Evolutionary conservation across 352 stramenopile species (phyloP).

Genomic region (Pythium scleroteichum): DNA sequence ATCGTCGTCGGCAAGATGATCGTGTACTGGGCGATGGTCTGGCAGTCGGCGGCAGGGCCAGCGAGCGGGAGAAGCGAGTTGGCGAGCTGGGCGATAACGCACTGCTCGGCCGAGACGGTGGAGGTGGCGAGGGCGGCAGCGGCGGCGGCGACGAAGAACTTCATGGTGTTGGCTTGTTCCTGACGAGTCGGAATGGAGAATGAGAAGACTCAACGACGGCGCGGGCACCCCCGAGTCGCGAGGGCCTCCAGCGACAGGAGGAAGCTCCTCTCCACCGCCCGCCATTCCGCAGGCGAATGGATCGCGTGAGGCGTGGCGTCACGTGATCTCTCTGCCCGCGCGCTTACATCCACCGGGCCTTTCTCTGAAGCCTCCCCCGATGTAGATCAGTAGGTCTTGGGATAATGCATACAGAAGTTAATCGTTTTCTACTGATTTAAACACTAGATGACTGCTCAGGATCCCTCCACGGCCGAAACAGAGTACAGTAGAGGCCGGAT

Average conservation of each 20-base stretch:
- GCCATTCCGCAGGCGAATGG: not conserved
- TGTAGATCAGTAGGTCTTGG: too few species aligned
- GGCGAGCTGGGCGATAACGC: conserved; percentile 16
- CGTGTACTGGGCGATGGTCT: conserved; percentile 11
- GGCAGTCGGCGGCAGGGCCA: conserved; percentile 11
- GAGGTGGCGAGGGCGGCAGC: conserved; percentile 13
- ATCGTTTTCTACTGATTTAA: too few species aligned
- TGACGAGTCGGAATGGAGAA: conserved; percentile 19
- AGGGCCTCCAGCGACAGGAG: not conserved
- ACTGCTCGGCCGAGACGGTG: conserved; percentile 9
- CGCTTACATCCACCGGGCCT: too few species aligned
- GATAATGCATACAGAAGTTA: too few species aligned
- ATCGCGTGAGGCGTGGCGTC: conserved; percentile 2
- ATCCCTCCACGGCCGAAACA: too few species aligned
- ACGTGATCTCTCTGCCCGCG: not conserved
- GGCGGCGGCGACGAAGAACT: conserved; percentile 18
- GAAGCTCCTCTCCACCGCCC: not conserved
- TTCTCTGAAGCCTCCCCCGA: too few species aligned
- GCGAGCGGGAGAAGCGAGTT: conserved; percentile 10
- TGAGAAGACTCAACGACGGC: not conserved
- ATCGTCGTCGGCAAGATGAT: conserved; percentile 6
- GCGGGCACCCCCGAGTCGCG: not conserved
- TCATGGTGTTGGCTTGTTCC: conserved; percentile 18
- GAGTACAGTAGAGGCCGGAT: too few species aligned
- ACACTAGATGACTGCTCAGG: too few species aligned